Conservation (phyloP, 2,329 filamentous ascomycete species). For the Coccinonectria pachysandricola region DNA sequence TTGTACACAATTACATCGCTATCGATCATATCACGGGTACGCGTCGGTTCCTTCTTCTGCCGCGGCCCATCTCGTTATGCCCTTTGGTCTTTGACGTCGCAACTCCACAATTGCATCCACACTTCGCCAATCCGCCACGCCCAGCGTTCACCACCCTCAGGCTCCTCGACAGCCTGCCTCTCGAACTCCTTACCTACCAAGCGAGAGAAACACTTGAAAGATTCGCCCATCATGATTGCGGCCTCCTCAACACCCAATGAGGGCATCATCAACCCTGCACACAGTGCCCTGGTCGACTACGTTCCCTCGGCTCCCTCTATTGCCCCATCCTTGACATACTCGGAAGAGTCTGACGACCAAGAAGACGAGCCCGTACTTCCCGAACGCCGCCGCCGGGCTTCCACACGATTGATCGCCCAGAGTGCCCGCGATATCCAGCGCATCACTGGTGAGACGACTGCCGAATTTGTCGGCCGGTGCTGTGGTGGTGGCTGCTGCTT, state of each 20-base stretch:
- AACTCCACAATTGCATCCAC: slow-evolving; percentile 1
- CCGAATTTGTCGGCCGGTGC: slow-evolving; percentile 51
- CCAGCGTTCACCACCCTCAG: too few relatives aligned
- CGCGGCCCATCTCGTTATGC: not conserved
- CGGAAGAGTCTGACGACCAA: slow-evolving; percentile 50
- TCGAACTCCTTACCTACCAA: too few relatives aligned
- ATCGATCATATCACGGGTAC: too few relatives aligned
- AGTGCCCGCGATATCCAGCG: slow-evolving; percentile 51
- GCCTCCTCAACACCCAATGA: slow-evolving; percentile 15
- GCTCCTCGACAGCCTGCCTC: too few relatives aligned
- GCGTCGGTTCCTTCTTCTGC: not conserved
- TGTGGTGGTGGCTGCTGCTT: slow-evolving; percentile 57
- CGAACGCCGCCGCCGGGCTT: slow-evolving; percentile 51
- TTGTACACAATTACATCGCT: too few relatives aligned
- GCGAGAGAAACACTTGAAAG: too few relatives aligned
- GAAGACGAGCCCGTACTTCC: slow-evolving; percentile 37
- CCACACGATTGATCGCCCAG: slow-evolving; percentile 56
- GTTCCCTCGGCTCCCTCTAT: slow-evolving; percentile 41
- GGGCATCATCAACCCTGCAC: slow-evolving; percentile 28
- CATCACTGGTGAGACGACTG: slow-evolving; percentile 54
- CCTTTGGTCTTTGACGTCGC: not conserved
- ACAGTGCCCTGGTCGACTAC: slow-evolving; percentile 30
- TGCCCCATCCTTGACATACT: slow-evolving; percentile 53
- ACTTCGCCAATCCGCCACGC: slow-evolving; percentile 2
- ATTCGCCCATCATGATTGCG: slow-evolving; percentile 23